Evolutionary conservation across 2,329 filamentous ascomycete genomes (phyloP), one percentile per base, ranked within the genome.

Genomic region (Malbranchea cinnamomea): DNA sequence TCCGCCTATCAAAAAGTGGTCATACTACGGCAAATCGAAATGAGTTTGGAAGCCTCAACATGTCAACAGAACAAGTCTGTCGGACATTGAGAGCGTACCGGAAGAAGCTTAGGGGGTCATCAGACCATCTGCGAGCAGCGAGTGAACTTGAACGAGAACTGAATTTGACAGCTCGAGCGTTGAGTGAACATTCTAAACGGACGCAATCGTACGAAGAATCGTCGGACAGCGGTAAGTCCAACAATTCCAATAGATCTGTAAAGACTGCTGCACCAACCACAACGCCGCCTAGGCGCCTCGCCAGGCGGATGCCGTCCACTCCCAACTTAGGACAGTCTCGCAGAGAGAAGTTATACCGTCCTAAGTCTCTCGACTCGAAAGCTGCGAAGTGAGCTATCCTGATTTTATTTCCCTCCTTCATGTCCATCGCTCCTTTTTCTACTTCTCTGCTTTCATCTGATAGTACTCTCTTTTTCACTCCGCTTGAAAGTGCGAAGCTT

Each of bases 111-210:
- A 56, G 60, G 11, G 56, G 56, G 4, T 60, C 58, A 16, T 56
- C 48, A 1, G 64, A 69, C 13, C 50, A 48, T 7, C 48, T 71
- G 15, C 60, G 68, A 23, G 50, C 59, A 2, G 55, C 64, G 2
- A 59, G 58, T 29, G 69, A 73, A 31, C 52, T 76, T 2, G 67
- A 74, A 39, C 56, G 59, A 13, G 71, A 76, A 44, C 53, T 76
- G 8, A 60, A 60, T 11, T 47, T 57, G 11, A 59, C 56, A 0
- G 44, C 56, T 11, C 52, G 48, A 2, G 46, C 45, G 8, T 36
- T 59, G 3, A 39, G 38, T 15, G 42, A 49, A 19, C 52, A 51
- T 14, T 40, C 38, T 7, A 49, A 49, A 20, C 44, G 37, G 9
- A 41, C 38, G 17, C 46, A 49, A 10, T 46, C 48, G 8, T 48